phyloP scores from a whole-genome alignment of 169 alveolate species.

The Plasmodium gallinaceum region DNA sequence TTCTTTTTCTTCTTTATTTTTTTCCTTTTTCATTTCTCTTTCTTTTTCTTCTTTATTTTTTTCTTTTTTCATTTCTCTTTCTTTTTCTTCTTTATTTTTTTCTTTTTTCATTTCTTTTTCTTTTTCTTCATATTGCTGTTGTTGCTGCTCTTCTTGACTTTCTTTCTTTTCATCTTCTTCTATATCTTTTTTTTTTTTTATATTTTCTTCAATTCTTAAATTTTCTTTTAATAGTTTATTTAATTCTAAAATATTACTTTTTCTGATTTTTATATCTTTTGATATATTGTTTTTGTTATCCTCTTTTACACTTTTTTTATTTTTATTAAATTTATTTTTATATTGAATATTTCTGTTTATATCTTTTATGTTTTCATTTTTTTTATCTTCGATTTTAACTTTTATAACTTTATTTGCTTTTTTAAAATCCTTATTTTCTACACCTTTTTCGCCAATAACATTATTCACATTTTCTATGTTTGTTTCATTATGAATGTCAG shows the following conservation, averaged over 20 bases:
- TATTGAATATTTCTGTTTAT: conserved; percentile 14
- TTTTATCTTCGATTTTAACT: not conserved
- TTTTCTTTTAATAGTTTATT: conserved; percentile 36
- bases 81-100: not conserved
- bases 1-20: not conserved
- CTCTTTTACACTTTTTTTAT: conserved; percentile 8
- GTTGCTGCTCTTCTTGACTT: not conserved
- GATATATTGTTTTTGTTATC: conserved; percentile 13
- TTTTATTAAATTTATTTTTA: conserved; percentile 17
- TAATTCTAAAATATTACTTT: conserved; percentile 28
- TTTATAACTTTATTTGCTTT: not conserved
- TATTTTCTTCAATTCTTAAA: conserved; percentile 39
- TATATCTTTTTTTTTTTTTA: conserved; percentile 16
- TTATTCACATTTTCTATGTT: not conserved
- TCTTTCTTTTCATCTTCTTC: conserved; percentile 10
- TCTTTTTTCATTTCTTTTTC: conserved; percentile 1
- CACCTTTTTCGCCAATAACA: not conserved
- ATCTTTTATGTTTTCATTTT: conserved; percentile 5
- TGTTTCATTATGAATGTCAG: too few relatives aligned
- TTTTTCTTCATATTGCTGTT: conserved; percentile 9
- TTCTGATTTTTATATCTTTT: conserved; percentile 36
- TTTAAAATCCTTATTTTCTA: not conserved
- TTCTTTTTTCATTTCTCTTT: not conserved
- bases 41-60: conserved; percentile 1
- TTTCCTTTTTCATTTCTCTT: conserved; percentile 1